These are phyloP conservation scores for Hypoxylon sp. DNA, from an alignment of 2,329 filamentous ascomycete species.

Conservation along the genomic window DNA sequence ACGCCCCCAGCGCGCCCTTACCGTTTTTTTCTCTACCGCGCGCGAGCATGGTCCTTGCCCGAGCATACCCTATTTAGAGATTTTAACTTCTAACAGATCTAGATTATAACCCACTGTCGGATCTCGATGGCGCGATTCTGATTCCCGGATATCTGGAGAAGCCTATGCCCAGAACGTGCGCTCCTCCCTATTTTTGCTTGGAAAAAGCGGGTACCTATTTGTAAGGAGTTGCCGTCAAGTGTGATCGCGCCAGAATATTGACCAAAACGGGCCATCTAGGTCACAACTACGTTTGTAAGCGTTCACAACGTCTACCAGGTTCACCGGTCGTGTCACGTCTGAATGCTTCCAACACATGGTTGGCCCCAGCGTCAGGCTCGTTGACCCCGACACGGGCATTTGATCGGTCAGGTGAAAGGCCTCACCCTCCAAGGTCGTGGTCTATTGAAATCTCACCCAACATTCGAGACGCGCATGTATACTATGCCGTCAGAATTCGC, in stretches of 20 bases:
- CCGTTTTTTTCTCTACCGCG: not conserved
- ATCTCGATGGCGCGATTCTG: conserved; percentile 9
- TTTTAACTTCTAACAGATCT: conserved; percentile 8
- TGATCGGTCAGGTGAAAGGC: not conserved
- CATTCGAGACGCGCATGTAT: not conserved
- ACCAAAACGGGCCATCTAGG: not conserved
- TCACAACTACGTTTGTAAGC: not conserved
- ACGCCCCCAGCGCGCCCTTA: not conserved
- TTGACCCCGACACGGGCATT: not conserved
- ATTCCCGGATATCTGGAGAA: conserved; percentile 3
- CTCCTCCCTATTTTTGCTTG: not conserved
- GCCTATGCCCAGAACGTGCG: not conserved
- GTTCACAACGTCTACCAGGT: not conserved
- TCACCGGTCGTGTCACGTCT: conserved; percentile 2
- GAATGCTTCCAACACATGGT: conserved; percentile 10
- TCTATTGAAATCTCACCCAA: not conserved
- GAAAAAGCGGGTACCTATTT: conserved; percentile 7
- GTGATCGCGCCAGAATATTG: conserved; percentile 2
- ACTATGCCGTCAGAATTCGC: conserved; percentile 12
- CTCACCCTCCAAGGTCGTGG: not conserved
- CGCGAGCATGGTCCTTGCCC: not conserved
- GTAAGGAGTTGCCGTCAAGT: not conserved
- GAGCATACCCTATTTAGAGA: conserved; percentile 2
- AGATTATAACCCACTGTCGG: conserved; percentile 5
- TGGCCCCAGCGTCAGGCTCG: not conserved